These are phyloP conservation scores for Phytophthora nicotianae DNA, from an alignment of 352 stramenopile species.

Conservation along the genomic window DNA sequence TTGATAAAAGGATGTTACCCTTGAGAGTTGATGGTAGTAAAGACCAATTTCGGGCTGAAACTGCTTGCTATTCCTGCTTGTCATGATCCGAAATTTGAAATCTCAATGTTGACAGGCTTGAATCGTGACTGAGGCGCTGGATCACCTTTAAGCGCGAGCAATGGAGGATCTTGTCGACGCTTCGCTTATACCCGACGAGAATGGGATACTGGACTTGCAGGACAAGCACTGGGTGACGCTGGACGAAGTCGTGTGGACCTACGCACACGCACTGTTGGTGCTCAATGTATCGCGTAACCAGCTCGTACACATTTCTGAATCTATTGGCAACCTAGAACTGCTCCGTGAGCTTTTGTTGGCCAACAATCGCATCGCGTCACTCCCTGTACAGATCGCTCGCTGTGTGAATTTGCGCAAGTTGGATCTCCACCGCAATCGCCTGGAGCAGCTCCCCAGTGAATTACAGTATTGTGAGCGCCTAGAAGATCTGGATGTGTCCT, in stretches of 20 bases:
- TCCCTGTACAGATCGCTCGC: conserved; percentile 57
- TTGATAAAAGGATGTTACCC: too few species aligned
- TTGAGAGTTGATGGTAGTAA: not conserved
- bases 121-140: not conserved
- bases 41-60: conserved; percentile 4
- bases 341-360: conserved; percentile 66
- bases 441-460: conserved; percentile 63
- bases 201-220: conserved; percentile 71
- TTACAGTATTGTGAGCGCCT: conserved; percentile 75
- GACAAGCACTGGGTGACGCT: conserved; percentile 84
- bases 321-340: conserved; percentile 66
- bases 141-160: not conserved
- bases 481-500: conserved; percentile 68
- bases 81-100: not conserved
- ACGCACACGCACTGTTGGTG: conserved; percentile 63
- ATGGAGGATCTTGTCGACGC: conserved; percentile 85
- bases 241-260: conserved; percentile 80
- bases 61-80: conserved; percentile 18
- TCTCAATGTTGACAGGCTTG: not conserved
- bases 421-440: conserved; percentile 69
- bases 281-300: conserved; percentile 79
- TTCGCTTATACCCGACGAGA: conserved; percentile 64
- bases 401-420: conserved; percentile 76
- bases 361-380: conserved; percentile 62
- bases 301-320: conserved; percentile 60